Base-by-base conservation (phyloP, 768 basidiomycete genomes). In the Galerina marginata region DNA sequence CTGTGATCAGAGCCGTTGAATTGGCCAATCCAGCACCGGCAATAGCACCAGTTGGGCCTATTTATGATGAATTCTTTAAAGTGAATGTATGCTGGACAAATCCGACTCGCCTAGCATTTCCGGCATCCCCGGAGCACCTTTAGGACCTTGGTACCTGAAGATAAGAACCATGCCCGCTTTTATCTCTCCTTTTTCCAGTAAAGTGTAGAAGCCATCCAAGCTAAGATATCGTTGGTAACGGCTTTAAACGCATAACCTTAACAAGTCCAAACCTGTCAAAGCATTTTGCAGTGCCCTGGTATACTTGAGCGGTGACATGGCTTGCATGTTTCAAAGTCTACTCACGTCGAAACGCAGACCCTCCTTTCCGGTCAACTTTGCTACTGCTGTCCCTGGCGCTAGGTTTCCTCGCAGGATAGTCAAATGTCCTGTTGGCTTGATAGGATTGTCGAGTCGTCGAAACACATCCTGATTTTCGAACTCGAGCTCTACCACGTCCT, bases 361-460 rank as follows among this genome's bases (percentile, higher is more conserved):
- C 75, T 97, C 95, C 75, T 96, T 95, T 12, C 95, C 95, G 6
- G 95, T 96, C 62, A 97, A 79, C 75, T 98, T 98, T 14, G 94
- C 93, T 16, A 98, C 95, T 29, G 93, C 90, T 1, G 89, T 88
- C 50, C 84, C 91, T 0, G 95, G 95, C 3, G 92, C 89, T 44
- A 98, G 79, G 74, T 92, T 95, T n/a, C 95, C 95, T 53, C 88
- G 84, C 62, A 98, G 75, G 67, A 98, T 94, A 11, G 88, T 88
- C 66, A 97, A 74, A 74, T 96, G 95, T 1, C 95, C 95, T 3
- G 89, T 94, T 23, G 79, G 69, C 72, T 97, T 96, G 76, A 97
- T 90, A 9, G 95, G 93, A 68, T 93, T 83, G 26, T 83, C 81
- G 45, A 95, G 73, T 43, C 78, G 84, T 61, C 82, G 80, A 54